These are phyloP conservation scores for Gossypium aridum DNA, from an alignment of 441 rosid genomes.

Conservation along the genomic window DNA sequence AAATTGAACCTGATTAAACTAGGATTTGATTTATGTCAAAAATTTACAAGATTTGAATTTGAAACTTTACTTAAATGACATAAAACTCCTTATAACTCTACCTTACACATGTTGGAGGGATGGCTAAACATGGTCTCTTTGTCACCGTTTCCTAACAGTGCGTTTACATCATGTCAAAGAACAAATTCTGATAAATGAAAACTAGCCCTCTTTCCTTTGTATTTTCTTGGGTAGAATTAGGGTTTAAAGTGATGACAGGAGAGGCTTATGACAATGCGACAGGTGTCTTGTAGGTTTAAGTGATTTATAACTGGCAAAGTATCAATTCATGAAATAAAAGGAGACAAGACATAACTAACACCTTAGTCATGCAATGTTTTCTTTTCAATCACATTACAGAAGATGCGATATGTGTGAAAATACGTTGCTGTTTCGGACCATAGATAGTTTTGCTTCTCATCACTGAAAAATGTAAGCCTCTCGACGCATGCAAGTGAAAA, in stretches of 20 bases:
- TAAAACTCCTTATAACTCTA: too few relatives aligned
- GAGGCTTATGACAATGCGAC: not conserved
- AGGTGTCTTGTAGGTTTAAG: not conserved
- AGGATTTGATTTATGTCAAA: too few relatives aligned
- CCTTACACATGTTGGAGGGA: too few relatives aligned
- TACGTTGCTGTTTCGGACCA: conserved; percentile 7
- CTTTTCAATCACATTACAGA: conserved; percentile 9
- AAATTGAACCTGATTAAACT: too few relatives aligned
- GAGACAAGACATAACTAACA: conserved; percentile 32
- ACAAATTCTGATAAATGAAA: not conserved
- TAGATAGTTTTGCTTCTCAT: not conserved
- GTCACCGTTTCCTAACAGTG: not conserved
- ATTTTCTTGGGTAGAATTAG: not conserved
- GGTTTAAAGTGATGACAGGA: not conserved
- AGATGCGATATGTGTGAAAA: not conserved
- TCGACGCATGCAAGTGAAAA: not conserved
- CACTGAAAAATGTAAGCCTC: conserved; percentile 6
- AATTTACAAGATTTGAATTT: too few relatives aligned
- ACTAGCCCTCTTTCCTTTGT: not conserved
- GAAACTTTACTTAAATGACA: too few relatives aligned
- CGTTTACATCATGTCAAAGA: not conserved
- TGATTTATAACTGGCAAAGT: not conserved
- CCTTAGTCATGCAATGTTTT: conserved; percentile 11
- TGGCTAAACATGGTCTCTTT: not conserved
- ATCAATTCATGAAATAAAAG: conserved; percentile 14